Percentiles rank a stretch among this genome's conserved stretches.
These are phyloP conservation scores for Trichosporon faecale DNA, from an alignment of 1,284 basidiomycete species.

Conservation along the genomic window DNA sequence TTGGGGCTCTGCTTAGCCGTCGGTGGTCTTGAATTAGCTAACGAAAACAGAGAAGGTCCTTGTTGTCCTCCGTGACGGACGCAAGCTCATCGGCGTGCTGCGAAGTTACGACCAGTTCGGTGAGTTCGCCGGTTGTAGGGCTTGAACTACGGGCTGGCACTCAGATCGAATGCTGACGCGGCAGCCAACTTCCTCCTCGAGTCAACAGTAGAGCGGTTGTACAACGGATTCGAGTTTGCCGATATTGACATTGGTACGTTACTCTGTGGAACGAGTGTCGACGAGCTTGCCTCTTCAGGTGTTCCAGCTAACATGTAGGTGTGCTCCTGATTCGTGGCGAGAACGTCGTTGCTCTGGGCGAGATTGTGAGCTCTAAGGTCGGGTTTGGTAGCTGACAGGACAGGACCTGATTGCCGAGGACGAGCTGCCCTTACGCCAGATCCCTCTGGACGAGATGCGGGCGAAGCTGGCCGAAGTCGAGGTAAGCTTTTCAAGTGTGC, in stretches of 20 bases:
- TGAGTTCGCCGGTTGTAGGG: conserved; percentile 54
- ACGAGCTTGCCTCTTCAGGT: neutral
- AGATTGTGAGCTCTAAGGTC: conserved; percentile 69
- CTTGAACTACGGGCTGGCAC: neutral
- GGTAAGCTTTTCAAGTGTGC: conserved; percentile 29
- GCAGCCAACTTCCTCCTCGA: conserved; percentile 89
- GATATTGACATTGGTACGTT: conserved; percentile 44
- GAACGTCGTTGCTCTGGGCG: conserved; percentile 95
- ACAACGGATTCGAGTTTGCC: conserved; percentile 45
- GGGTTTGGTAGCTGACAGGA: neutral
- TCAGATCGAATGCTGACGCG: neutral
- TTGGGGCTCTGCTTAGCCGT: conserved; percentile 29
- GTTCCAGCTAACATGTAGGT: conserved; percentile 54
- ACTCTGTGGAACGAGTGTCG: too few species aligned
- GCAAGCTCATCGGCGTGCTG: conserved; percentile 92
- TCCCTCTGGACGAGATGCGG: conserved; percentile 66
- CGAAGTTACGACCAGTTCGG: conserved; percentile 99
- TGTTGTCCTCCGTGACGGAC: conserved; percentile 90
- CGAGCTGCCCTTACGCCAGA: conserved; percentile 72
- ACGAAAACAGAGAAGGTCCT: conserved; percentile 85
- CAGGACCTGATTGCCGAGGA: conserved; percentile 93
- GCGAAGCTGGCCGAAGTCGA: conserved; percentile 67
- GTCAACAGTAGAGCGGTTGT: conserved; percentile 63
- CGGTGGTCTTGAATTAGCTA: neutral
- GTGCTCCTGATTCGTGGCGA: conserved; percentile 94